Evolutionary conservation across 2,329 filamentous ascomycete species (phyloP), one percentile per base, ranked within the genome.

Genomic region (Colletotrichum tabaci): DNA sequence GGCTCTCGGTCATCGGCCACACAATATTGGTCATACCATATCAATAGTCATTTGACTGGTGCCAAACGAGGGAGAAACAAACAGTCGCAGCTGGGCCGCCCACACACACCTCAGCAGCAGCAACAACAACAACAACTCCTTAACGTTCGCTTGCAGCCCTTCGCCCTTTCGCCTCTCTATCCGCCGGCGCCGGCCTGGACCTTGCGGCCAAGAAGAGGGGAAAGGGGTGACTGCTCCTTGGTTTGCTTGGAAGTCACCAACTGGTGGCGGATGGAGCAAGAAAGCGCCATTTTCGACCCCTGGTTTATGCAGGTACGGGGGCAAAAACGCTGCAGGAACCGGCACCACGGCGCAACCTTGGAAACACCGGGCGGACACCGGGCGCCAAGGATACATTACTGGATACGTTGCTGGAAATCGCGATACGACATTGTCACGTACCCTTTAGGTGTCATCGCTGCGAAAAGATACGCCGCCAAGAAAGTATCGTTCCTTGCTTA

Each of bases 261-360:
- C 47, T 49, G 49, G 30, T 13, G 21, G 67, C 62, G 62, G 66
- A 66, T 60, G 23, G 47, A 66, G 18, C 58, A 53, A 61, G 57
- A 71, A 35, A 72, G 70, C 70, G 70, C 70, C 67, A 72, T 72
- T 72, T 72, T 71, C 70, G 15, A 61, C 61, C 70, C 70, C 67
- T 72, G 70, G 47, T 56, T 71, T 53, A 72, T 71, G 70, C 70
- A 72, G 67, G 70, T 61, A 72, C 70, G 61, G 50, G 67, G 65
- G 67, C 47, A 38, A n/a, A 72, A 69, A 64, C 47, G 56, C 70
- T 72, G 70, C 70, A 72, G 70, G 70, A 72, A 72, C 70, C 70
- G 61, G 66, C 56, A 72, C 60, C 26, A 56, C 69, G 65, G 60
- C 69, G 53, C 66, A 52, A 35, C 60, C 69, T 64, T 60, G 58